Percentiles rank a stretch among this genome's conserved stretches.
Conservation (phyloP, 441 rosid species). For the Croton setiger region DNA sequence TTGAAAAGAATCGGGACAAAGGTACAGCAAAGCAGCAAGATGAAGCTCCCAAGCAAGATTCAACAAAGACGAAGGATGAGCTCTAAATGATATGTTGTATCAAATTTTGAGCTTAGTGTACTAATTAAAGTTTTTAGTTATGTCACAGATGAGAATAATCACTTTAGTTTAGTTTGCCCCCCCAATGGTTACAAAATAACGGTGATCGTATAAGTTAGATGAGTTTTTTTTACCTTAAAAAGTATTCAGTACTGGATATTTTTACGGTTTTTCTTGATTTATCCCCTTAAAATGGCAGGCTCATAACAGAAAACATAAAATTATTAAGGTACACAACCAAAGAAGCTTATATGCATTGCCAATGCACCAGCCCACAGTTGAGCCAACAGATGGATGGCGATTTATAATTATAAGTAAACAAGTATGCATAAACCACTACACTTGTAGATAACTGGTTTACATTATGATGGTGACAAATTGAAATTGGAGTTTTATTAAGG, state of each 20-base stretch:
- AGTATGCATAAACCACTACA: no score
- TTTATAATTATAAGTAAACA: no score
- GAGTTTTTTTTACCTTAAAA: neutral
- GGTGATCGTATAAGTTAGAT: conserved; percentile 7
- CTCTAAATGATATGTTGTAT: conserved; percentile 38
- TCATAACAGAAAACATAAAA: no score
- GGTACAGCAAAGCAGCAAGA: conserved; percentile 9
- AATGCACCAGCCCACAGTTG: no score
- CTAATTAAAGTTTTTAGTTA: neutral
- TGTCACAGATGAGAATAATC: conserved; percentile 17
- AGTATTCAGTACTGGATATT: neutral
- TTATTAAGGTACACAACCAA: no score
- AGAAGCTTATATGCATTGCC: no score
- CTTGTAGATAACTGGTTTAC: no score
- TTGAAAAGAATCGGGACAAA: conserved; percentile 75
- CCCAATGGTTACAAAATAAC: neutral
- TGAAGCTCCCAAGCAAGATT: conserved; percentile 21
- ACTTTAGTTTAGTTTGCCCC: neutral
- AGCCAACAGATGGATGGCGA: no score
- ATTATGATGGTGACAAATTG: no score
- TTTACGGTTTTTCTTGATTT: no score
- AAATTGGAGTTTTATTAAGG: no score
- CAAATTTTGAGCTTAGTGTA: conserved; percentile 24
- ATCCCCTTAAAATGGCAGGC: no score
- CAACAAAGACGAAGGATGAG: conserved; percentile 41